Conservation (phyloP, 352 stramenopile species). For the Globisporangium splendens region DNA sequence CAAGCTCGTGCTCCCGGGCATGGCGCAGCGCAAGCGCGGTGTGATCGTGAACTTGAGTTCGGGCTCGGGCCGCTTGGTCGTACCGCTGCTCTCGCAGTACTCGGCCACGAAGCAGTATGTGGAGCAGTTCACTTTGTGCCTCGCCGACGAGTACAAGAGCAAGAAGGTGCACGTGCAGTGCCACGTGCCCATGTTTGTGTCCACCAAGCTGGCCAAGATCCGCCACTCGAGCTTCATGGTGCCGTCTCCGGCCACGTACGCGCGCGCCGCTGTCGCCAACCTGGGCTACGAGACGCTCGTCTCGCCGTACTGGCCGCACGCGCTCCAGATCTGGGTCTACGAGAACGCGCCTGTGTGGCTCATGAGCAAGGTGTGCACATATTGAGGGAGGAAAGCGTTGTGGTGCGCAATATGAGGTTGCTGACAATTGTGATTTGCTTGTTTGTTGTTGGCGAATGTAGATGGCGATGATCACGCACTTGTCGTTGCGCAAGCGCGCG, state of each 20-base stretch:
- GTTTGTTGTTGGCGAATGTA: constrained; percentile 49
- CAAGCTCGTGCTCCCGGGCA: constrained; percentile 89
- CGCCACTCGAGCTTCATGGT: constrained; percentile 92
- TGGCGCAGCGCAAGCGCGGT: constrained; percentile 93
- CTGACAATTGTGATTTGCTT: constrained; percentile 3
- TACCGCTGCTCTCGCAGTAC: constrained; percentile 96
- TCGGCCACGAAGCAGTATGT: constrained; percentile 97
- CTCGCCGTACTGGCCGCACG: constrained; percentile 96
- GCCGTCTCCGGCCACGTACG: constrained; percentile 90
- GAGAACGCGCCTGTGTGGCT: constrained; percentile 84
- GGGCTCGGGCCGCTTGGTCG: constrained; percentile 92
- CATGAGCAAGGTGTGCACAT: constrained; percentile 54
- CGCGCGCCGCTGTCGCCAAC: constrained; percentile 87
- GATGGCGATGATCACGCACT: constrained; percentile 69
- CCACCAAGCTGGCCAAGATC: constrained; percentile 99
- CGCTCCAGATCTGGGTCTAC: constrained; percentile 95
- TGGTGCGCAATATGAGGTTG: too few species aligned
- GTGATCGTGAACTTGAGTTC: constrained; percentile 98
- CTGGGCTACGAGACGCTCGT: constrained; percentile 92
- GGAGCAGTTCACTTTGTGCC: constrained; percentile 95
- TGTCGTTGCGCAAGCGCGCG: constrained; percentile 80
- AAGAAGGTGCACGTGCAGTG: constrained; percentile 96
- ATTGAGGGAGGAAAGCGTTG: background rate
- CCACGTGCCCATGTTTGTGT: constrained; percentile 98
- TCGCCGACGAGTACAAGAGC: constrained; percentile 93